A percentile compares a stretch with the other conserved stretches of the same genome.
Conservation (phyloP, 176 grass and related monocot species). For the Oryza brachyantha region DNA sequence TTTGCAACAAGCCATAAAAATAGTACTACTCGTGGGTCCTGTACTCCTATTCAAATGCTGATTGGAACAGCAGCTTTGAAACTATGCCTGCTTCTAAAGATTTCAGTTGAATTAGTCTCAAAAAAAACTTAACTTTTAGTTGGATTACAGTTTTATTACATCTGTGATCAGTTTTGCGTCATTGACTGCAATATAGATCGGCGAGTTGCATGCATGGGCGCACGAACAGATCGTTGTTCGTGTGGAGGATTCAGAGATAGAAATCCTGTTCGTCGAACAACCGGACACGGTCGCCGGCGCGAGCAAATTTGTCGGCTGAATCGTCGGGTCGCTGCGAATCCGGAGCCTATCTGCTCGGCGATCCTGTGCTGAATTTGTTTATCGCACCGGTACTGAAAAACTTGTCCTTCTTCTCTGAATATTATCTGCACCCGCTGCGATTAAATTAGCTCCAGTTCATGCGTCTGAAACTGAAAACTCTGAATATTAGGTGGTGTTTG, state of each 20-base stretch:
- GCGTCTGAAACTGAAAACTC: neutral
- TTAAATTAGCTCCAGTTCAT: neutral
- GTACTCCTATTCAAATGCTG: neutral
- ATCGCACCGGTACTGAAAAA: slow-evolving; percentile 3
- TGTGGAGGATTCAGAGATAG: neutral
- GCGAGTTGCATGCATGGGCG: neutral
- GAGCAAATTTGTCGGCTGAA: slow-evolving; percentile 28
- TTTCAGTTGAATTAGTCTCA: neutral
- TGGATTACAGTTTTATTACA: neutral
- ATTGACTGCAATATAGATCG: neutral
- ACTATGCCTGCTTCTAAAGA: neutral
- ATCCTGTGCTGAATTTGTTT: slow-evolving; percentile 15
- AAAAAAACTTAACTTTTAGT: neutral
- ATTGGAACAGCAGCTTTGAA: slow-evolving; percentile 30
- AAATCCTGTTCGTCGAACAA: slow-evolving; percentile 11
- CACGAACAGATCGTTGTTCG: slow-evolving; percentile 18
- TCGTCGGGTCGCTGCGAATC: slow-evolving; percentile 4
- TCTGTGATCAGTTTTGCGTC: neutral
- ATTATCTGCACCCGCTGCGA: neutral
- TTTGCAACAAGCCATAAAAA: neutral
- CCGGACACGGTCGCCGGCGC: slow-evolving; percentile 10
- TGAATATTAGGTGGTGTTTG: neutral
- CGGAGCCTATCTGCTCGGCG: neutral
- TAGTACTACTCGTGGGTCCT: neutral
- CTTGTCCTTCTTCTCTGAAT: slow-evolving; percentile 5